Base-by-base conservation (phyloP, 1,139 yeast genomes). In the Taiozyma onychis region DNA sequence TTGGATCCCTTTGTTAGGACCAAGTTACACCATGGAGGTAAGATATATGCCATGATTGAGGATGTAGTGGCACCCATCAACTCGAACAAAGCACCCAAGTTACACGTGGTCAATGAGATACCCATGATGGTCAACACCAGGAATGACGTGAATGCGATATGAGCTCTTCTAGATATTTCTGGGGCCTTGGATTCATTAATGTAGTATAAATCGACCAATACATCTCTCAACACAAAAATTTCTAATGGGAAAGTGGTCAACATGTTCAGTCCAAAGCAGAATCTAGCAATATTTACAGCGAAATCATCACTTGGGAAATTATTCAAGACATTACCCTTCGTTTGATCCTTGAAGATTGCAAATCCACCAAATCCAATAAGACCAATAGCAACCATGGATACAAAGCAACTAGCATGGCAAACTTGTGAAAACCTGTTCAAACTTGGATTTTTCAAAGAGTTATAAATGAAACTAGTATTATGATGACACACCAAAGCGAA, bases 401-500 rank as follows among this genome's bases (percentile, higher is more conserved):
- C 81, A 8, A 81, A 75, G 50, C 96, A 88, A 9, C 95, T 88
- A 56, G 88, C 77, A 63, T 91, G 98, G 1, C 97, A 90, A 39
- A 91, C 78, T 42, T 72, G 75, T 44, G 86, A 76, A 64, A 91
- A 91, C 55, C 91, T 75, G 54, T 81, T 83, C 60, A 88, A 66
- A 2, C 95, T 83, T 4, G 96, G 93, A 34, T 80, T 80, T 56
- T 77, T 78, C 62, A 91, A 76, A 0, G 97, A 88, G 62, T 88
- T 89, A 69, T 85, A 91, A 44, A 91, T 91, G 61, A 90, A 85
- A 43, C 91, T 80, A 0, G 97, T 88, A 64, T 91, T 91, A 66
- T 91, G 98, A 63, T 91, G 98, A 64, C 98, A 91, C 4, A 91
- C 98, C 59, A 91, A 77, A 6, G 98, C 95, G 71, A 91, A 91